Evolutionary conservation across 75 land plant genomes (phyloP).

Genomic region (Isoetes taiwanensis): DNA sequence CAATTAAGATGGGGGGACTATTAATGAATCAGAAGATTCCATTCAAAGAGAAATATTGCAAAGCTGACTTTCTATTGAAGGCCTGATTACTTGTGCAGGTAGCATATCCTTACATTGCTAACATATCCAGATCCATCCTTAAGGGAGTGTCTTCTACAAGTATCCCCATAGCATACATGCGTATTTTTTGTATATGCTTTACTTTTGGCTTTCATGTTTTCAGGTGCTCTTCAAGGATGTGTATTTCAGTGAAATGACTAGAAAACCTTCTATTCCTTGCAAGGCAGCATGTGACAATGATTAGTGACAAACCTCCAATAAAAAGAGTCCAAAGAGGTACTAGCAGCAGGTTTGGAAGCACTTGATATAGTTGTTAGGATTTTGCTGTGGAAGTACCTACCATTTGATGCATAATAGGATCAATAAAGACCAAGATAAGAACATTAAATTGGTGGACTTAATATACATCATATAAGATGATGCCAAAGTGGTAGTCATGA

Average conservation of each 20-base stretch:
- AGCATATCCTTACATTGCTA: slow-evolving; percentile 84
- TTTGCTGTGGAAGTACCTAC: too few relatives aligned
- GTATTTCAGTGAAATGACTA: slow-evolving; percentile 88
- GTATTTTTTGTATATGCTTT: neutral
- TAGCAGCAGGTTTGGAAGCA: slow-evolving; percentile 8
- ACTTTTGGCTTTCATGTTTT: neutral
- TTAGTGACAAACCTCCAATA: slow-evolving; percentile 68
- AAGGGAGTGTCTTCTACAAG: slow-evolving; percentile 96
- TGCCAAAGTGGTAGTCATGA: slow-evolving; percentile 63
- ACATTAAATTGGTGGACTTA: slow-evolving; percentile 68
- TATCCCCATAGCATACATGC: neutral
- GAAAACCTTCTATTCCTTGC: slow-evolving; percentile 87
- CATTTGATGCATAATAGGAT: neutral
- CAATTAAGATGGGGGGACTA: too few relatives aligned
- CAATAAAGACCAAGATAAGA: too few relatives aligned
- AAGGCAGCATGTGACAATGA: slow-evolving; percentile 86
- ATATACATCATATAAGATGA: slow-evolving; percentile 94
- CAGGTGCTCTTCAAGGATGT: slow-evolving; percentile 92
- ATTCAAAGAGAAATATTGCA: too few relatives aligned
- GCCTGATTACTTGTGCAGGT: slow-evolving; percentile 32
- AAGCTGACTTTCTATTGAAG: too few relatives aligned
- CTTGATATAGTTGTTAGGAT: too few relatives aligned
- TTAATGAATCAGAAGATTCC: too few relatives aligned
- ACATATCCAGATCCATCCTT: slow-evolving; percentile 96
- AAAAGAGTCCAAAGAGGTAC: slow-evolving; percentile 4